Percentiles rank a stretch among this genome's conserved stretches.
These are phyloP conservation scores for Erodium moschatum DNA, from an alignment of 441 rosid species.

Conservation along the genomic window DNA sequence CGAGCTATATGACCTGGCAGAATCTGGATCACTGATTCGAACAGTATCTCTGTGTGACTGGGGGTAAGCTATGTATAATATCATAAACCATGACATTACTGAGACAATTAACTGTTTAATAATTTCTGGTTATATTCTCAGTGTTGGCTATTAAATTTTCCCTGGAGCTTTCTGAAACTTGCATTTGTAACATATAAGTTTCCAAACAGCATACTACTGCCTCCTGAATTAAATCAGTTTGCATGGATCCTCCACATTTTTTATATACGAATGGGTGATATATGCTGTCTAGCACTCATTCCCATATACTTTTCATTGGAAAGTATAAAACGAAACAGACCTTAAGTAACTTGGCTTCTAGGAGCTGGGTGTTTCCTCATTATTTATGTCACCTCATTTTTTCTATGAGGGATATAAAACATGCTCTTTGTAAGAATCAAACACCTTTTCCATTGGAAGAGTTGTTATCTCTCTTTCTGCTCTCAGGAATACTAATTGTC, in stretches of 20 bases:
- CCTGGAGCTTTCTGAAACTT: neutral
- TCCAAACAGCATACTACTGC: neutral
- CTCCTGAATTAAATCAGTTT: neutral
- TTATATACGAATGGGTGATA: neutral
- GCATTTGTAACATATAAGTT: neutral
- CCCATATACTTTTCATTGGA: neutral
- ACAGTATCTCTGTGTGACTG: constrained; percentile 81
- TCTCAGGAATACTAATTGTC: neutral
- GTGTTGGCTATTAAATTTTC: neutral
- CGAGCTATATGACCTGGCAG: constrained; percentile 72
- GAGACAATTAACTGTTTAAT: constrained; percentile 15
- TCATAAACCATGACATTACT: constrained; percentile 18
- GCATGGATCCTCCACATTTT: neutral
- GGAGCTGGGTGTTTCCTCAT: neutral
- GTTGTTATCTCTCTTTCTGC: neutral
- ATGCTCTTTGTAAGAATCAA: neutral
- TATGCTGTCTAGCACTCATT: neutral
- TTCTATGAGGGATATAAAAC: neutral
- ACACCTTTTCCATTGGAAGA: neutral
- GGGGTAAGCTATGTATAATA: constrained; percentile 54
- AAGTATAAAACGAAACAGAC: neutral
- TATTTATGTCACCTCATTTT: neutral
- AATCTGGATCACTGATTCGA: constrained; percentile 63
- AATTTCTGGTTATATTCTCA: constrained; percentile 5
- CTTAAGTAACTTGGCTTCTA: neutral